Evolutionary conservation across 2,329 filamentous ascomycete species (phyloP), one percentile per base, ranked within the genome.

Genomic region (Aureobasidium sp.): DNA sequence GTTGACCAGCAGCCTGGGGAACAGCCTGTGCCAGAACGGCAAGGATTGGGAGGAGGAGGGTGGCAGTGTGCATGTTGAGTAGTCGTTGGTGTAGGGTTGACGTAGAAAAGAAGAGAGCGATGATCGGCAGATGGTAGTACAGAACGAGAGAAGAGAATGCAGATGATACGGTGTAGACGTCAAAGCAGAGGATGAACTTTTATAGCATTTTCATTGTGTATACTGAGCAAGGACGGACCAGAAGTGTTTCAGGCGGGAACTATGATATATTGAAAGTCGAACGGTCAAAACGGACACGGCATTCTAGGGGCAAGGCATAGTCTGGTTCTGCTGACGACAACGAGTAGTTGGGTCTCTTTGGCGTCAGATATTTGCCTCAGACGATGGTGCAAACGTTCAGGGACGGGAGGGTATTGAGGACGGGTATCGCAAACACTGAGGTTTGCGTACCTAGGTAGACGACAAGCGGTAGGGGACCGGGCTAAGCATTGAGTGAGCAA

Each of bases 21-120:
- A 21, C 50, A 17, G 57, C 57, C n/a, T 60, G 57, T 42, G 57
- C 57, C 43, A 60, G 31, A 15, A 35, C 46, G 45, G 57, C 57
- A 50, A 60, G 57, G 33, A 40, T 25, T 25, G 57, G 57, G 23
- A 60, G 13, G 37, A 60, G 23, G 37, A 60, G 37, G 29, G 55
- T 38, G 13, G 46, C 43, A 31, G 35, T 15, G 37, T 60, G 57
- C 57, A 60, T 60, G 31, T n/a, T 60, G 35, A 43, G 9, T 25
- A 23, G 11, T 21, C 21, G 23, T 38, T 42, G 29, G 19, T 40
- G 25, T 17, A 33, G 11, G 10, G 11, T 21, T 11, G 35, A 25
- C n/a, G 11, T 25, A 21, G 2, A 19, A 57, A 33, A 40, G 57
- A 59, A 33, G 19, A 33, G 29, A 33, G n/a, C 23, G 5, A 50